phyloP scores from a whole-genome alignment of 305 asterid species.

The Fraxinus xanthoxyloides region DNA sequence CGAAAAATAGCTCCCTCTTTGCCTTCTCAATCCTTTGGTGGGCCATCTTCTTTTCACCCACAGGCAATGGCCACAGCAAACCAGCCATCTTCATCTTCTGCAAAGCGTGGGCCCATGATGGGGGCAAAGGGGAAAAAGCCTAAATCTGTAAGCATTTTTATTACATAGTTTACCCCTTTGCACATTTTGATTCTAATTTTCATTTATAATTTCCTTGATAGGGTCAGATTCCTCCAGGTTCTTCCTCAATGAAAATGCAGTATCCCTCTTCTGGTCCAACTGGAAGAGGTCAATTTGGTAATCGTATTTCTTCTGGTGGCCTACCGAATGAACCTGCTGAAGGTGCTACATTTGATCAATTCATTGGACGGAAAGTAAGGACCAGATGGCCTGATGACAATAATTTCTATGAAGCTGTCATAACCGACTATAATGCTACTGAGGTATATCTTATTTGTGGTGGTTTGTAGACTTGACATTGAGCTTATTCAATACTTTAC shows the following conservation, averaged over 20 bases:
- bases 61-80: conserved; percentile 51
- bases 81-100: conserved; percentile 71
- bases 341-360: conserved; percentile 46
- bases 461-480: conserved; percentile 10
- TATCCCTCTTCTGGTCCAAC: conserved; percentile 54
- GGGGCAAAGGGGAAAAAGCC: conserved; percentile 66
- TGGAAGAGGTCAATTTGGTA: conserved; percentile 77
- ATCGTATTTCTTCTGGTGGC: conserved; percentile 49
- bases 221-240: conserved; percentile 52
- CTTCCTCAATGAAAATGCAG: conserved; percentile 59
- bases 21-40: conserved; percentile 71
- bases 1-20: conserved; percentile 57
- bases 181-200: conserved; percentile 21
- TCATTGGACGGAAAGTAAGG: conserved; percentile 72
- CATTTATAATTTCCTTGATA: conserved; percentile 12
- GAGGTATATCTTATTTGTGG: conserved; percentile 44
- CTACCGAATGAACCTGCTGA: conserved; percentile 46
- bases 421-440: conserved; percentile 56
- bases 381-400: conserved; percentile 98
- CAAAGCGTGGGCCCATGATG: conserved; percentile 57
- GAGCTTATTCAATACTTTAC: conserved; percentile 18
- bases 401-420: conserved; percentile 80
- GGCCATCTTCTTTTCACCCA: conserved; percentile 70
- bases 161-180: conserved; percentile 14
- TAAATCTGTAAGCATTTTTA: conserved; percentile 37